Conservation (phyloP, 169 alveolate genomes). For the Ichthyophthirius multifiliis region DNA sequence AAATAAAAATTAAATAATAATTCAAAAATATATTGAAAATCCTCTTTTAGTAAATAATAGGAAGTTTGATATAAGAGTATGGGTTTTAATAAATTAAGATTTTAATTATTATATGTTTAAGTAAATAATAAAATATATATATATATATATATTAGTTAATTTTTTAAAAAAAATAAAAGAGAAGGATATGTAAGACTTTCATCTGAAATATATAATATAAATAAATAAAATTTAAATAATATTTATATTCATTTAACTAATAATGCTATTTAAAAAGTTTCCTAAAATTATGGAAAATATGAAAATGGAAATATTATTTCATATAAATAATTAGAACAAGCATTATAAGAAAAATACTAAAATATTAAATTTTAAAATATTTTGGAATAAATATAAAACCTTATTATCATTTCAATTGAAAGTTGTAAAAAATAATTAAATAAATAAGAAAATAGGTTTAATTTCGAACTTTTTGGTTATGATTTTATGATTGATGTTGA, state of each 20-base stretch:
- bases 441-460: conserved; percentile 16
- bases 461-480: conserved; percentile 61
- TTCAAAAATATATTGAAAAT: conserved; percentile 66
- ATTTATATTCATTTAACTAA: conserved; percentile 58
- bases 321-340: conserved; percentile 36
- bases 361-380: conserved; percentile 12
- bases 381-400: conserved; percentile 11
- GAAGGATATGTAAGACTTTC: conserved; percentile 61
- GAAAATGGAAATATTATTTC: conserved; percentile 60
- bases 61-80: conserved; percentile 70
- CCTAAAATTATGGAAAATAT: conserved; percentile 41
- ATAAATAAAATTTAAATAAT: conserved; percentile 28
- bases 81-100: conserved; percentile 50
- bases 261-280: conserved; percentile 52
- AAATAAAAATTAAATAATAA: conserved; percentile 25
- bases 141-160: not conserved
- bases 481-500: conserved; percentile 58
- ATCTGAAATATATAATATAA: conserved; percentile 35
- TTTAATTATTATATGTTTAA: conserved; percentile 8
- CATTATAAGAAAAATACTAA: conserved; percentile 25
- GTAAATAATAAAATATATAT: conserved; percentile 12
- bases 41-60: conserved; percentile 52
- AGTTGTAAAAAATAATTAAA: conserved; percentile 31
- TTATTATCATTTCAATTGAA: conserved; percentile 27
- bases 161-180: conserved; percentile 16